These are phyloP conservation scores for Peronospora farinosa DNA, from an alignment of 352 stramenopile genomes.

Conservation along the genomic window DNA sequence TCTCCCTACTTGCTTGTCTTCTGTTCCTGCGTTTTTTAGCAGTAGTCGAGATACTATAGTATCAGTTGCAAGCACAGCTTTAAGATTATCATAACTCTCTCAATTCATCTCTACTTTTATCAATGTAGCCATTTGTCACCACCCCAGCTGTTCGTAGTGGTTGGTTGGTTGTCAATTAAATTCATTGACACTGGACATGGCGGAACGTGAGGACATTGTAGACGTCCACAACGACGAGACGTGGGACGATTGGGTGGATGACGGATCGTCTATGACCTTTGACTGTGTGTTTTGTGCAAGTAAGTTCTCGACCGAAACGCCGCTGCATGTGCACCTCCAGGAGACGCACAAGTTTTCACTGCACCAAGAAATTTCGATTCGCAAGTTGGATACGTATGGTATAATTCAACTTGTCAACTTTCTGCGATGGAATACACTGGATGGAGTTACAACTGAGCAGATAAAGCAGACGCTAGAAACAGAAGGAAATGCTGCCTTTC, in stretches of 20 bases:
- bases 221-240: constrained; percentile 43
- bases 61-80: neutral
- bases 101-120: constrained; percentile 1
- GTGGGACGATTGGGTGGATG: constrained; percentile 85
- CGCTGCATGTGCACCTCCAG: constrained; percentile 56
- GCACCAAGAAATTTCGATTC: constrained; percentile 36
- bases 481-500: constrained; percentile 45
- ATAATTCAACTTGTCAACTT: constrained; percentile 80
- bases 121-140: constrained; percentile 24
- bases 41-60: constrained; percentile 2
- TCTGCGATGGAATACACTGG: constrained; percentile 42
- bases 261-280: constrained; percentile 42
- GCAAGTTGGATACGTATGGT: constrained; percentile 68
- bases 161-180: constrained; percentile 16
- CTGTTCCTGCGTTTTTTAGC: neutral
- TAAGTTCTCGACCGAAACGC: constrained; percentile 38
- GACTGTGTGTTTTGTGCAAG: constrained; percentile 65
- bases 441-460: constrained; percentile 30
- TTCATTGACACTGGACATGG: neutral
- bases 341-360: constrained; percentile 61
- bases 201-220: constrained; percentile 13
- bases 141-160: constrained; percentile 7
- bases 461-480: constrained; percentile 42
- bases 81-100: constrained; percentile 22
- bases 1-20: constrained; percentile 11